These are phyloP conservation scores for Suhomyces wounanorum DNA, from an alignment of 1,139 yeast species.

Conservation along the genomic window DNA sequence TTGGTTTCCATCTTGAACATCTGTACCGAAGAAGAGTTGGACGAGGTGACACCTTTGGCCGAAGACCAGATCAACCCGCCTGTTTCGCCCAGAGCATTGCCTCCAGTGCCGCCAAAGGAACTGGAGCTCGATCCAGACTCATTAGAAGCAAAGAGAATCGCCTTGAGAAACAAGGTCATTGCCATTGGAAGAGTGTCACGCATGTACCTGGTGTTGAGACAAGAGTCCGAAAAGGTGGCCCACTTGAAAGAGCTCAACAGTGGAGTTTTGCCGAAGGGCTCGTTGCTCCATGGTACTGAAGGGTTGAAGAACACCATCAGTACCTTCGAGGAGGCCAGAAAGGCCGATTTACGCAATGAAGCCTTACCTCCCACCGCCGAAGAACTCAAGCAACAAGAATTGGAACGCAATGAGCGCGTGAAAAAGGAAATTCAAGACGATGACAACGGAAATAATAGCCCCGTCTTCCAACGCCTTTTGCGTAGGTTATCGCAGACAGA, in stretches of 20 bases:
- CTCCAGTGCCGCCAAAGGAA: conserved; percentile 11
- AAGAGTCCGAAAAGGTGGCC: conserved; percentile 86
- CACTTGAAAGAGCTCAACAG: conserved; percentile 73
- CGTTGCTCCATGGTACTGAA: conserved; percentile 78
- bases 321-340: conserved; percentile 82
- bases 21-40: conserved; percentile 93
- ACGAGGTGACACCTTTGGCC: conserved; percentile 61
- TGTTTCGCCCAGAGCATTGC: conserved; percentile 4
- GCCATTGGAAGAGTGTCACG: conserved; percentile 95
- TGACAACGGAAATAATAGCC: conserved; percentile 33
- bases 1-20: conserved; percentile 86
- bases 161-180: conserved; percentile 82
- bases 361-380: conserved; percentile 82
- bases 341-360: conserved; percentile 82
- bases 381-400: conserved; percentile 51
- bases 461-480: conserved; percentile 46
- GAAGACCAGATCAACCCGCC: conserved; percentile 19
- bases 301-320: conserved; percentile 71
- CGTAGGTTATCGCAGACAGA: conserved; percentile 37
- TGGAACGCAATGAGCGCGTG: conserved; percentile 43
- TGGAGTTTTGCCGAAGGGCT: conserved; percentile 77
- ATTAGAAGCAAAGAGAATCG: conserved; percentile 53
- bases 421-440: conserved; percentile 48
- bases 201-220: conserved; percentile 87
- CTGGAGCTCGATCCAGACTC: conserved; percentile 8